phyloP scores from a whole-genome alignment of 192 early-diverging fungal genomes.

The Backusella macrospora region DNA sequence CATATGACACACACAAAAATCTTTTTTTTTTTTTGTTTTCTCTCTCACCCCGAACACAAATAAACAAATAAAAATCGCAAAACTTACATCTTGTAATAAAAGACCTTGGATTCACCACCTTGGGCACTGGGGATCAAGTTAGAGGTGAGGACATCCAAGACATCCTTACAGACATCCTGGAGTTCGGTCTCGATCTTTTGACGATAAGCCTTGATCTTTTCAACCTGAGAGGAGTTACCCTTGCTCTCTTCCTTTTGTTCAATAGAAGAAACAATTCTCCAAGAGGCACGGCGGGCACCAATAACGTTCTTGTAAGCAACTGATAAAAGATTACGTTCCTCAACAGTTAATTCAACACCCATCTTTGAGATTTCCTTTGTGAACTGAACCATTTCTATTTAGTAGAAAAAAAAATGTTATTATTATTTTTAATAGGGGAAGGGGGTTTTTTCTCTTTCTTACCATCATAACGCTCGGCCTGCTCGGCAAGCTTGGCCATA shows the following conservation, averaged over 20 bases:
- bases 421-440: background rate
- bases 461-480: constrained; percentile 99
- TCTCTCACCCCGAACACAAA: too few species aligned
- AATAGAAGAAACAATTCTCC: constrained; percentile 98
- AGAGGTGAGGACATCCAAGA: constrained; percentile 76
- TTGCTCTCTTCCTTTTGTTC: constrained; percentile 98
- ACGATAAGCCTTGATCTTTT: constrained; percentile 88
- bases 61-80: background rate
- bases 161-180: constrained; percentile 89
- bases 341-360: constrained; percentile 81
- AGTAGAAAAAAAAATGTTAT: constrained; percentile 13
- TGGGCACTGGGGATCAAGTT: constrained; percentile 87
- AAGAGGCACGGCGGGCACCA: constrained; percentile 97
- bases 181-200: constrained; percentile 92
- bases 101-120: constrained; percentile 94
- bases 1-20: constrained; percentile 29
- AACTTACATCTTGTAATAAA: constrained; percentile 95
- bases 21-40: too few species aligned
- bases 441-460: constrained; percentile 24
- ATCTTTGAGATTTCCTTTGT: constrained; percentile 57
- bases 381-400: constrained; percentile 23
- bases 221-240: constrained; percentile 88
- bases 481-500: constrained; percentile 98
- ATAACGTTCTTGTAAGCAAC: constrained; percentile 94
- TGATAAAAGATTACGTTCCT: constrained; percentile 78